Percentiles rank a stretch among this genome's conserved stretches.
Conservation (phyloP, 2,329 filamentous ascomycete species). For the Cercospora janseana region DNA sequence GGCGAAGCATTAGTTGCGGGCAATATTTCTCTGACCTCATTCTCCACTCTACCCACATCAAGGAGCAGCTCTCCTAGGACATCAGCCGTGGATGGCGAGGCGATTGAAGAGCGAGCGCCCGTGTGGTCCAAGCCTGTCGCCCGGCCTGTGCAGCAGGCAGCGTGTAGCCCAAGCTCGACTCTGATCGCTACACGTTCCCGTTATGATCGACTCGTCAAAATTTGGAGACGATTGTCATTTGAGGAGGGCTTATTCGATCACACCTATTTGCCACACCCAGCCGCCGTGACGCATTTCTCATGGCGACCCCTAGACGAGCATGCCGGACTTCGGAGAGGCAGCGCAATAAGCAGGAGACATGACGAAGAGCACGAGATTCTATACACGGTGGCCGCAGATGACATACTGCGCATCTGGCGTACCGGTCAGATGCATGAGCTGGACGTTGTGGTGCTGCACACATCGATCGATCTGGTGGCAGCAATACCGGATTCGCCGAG, state of each 20-base stretch:
- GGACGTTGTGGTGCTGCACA: conserved; percentile 75
- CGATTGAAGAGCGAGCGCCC: conserved; percentile 46
- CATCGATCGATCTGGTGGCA: conserved; percentile 70
- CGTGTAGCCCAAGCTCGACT: conserved; percentile 80
- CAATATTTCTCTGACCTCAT: conserved; percentile 65
- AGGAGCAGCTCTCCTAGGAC: conserved; percentile 28
- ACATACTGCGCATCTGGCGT: conserved; percentile 78
- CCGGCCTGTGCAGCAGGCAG: conserved; percentile 69
- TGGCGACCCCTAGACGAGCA: conserved; percentile 71
- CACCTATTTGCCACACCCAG: conserved; percentile 82
- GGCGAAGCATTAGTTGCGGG: conserved; percentile 83
- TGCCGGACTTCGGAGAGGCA: conserved; percentile 58
- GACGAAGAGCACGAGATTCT: conserved; percentile 69
- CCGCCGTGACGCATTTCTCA: conserved; percentile 73
- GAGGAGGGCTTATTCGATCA: conserved; percentile 88
- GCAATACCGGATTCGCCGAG: conserved; percentile 54
- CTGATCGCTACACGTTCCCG: conserved; percentile 78
- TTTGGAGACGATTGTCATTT: conserved; percentile 87
- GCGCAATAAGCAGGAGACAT: conserved; percentile 30
- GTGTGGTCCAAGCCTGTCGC: conserved; percentile 76
- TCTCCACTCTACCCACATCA: conserved; percentile 50
- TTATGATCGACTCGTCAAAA: conserved; percentile 81
- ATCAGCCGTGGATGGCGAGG: conserved; percentile 33
- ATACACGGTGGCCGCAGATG: conserved; percentile 84
- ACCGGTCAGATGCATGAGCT: conserved; percentile 68